phyloP scores from a whole-genome alignment of 2,329 filamentous ascomycete species.

The Pseudogymnoascus sp. region DNA sequence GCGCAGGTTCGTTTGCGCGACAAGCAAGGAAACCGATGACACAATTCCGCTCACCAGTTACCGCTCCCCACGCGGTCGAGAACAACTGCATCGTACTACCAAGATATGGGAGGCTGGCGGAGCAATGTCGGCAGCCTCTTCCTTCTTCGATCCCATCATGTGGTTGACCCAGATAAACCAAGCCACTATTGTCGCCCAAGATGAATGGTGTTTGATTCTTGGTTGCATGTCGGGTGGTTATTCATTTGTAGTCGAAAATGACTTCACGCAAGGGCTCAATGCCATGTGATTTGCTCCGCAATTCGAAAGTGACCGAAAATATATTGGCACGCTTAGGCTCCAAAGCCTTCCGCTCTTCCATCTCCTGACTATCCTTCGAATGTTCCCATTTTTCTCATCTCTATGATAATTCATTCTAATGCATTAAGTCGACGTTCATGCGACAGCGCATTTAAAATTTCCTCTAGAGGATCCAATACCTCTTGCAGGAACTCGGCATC shows the following conservation, averaged over 20 bases:
- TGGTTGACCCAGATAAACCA: too few species aligned
- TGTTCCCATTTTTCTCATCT: neutral
- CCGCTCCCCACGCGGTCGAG: slow-evolving; percentile 18
- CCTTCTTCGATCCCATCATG: slow-evolving; percentile 34
- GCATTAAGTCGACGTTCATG: neutral
- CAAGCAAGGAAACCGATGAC: slow-evolving; percentile 26
- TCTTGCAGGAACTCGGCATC: neutral
- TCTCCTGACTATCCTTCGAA: neutral
- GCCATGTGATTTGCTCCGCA: too few species aligned
- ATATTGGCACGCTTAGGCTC: too few species aligned
- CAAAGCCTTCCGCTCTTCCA: neutral
- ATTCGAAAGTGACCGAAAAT: too few species aligned
- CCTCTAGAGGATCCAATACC: slow-evolving; percentile 1
- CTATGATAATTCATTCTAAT: neutral
- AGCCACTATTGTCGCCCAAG: too few species aligned
- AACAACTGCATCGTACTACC: slow-evolving; percentile 17
- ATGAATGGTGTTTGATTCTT: too few species aligned
- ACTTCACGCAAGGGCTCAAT: too few species aligned
- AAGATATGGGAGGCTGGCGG: slow-evolving; percentile 36
- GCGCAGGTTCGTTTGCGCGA: slow-evolving; percentile 26
- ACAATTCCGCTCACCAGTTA: slow-evolving; percentile 30
- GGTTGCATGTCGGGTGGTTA: too few species aligned
- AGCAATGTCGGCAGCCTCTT: slow-evolving; percentile 35
- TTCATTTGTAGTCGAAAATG: too few species aligned
- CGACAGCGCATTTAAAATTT: neutral